Base-by-base conservation (phyloP, 176 grass and related monocot species). In the Aegilops umbellulata region DNA sequence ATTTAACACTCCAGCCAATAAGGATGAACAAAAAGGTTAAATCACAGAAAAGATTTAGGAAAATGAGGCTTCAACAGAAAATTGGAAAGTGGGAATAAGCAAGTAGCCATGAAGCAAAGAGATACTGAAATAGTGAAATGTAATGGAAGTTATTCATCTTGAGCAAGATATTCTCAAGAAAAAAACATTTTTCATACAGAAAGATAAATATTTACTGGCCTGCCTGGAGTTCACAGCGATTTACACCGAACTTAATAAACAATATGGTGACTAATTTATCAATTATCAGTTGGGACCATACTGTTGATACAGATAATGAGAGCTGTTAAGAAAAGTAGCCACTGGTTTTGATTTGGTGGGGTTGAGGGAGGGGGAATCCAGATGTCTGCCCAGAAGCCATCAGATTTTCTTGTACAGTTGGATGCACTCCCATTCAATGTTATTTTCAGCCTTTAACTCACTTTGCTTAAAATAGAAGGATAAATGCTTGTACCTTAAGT, bases 21-120 rank as follows among this genome's bases (percentile, higher is more conserved):
- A 35, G 34, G 26, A 80, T 34, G 69, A 85, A 49, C 15, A 85
- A 26, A 49, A 74, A 89, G 67, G 46, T 67, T 44, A 84, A 74
- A 47, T 34, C 42, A 74, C 76, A 58, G 76, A 24, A 73, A 75
- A 20, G 51, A 87, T 74, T 11, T 64, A 74, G 27, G 53, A 63
- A 74, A n/a, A 36, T 32, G 38, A 65, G 47, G 39, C 38, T 58
- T 44, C 13, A 47, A 76, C 10, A 89, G 27, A 65, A 68, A 79
- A 46, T 24, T 25, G 3, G 19, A 25, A 53, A 77, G 36, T 82
- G 29, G 25, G 20, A 77, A 17, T 77, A 79, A 46, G 36, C 70
- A 85, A 74, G 42, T 80, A 84, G 22, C 30, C 32, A 80, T 38
- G 35, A 61, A 80, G 71, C 61, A 75, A 38, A 34, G 7, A 64